Evolutionary conservation across 2,329 filamentous ascomycete species (phyloP).

Genomic region (Hysterium pulicare): DNA sequence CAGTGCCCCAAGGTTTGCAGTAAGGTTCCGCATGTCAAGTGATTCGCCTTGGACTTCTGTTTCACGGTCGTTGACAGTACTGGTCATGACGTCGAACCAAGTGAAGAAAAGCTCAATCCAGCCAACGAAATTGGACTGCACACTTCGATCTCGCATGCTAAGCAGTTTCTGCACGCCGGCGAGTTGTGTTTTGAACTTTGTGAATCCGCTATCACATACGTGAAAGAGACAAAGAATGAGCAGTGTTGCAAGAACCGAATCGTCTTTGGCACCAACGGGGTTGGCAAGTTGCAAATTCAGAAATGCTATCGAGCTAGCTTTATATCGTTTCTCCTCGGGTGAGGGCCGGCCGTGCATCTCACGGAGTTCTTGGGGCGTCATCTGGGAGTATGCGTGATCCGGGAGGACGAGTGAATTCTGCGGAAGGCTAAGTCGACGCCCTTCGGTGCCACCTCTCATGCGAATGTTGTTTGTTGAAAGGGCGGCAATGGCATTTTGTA

Average conservation of each 20-base stretch:
- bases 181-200: constrained; percentile 90
- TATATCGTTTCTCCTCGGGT: constrained; percentile 77
- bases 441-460: constrained; percentile 69
- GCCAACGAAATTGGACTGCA: constrained; percentile 64
- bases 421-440: constrained; percentile 28
- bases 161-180: constrained; percentile 90
- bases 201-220: constrained; percentile 88
- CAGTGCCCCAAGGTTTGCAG: constrained; percentile 66
- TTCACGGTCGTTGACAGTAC: constrained; percentile 87
- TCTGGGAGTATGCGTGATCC: constrained; percentile 36
- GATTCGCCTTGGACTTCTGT: constrained; percentile 67
- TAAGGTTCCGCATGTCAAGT: constrained; percentile 61
- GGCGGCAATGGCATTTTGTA: constrained; percentile 92
- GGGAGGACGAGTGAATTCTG: constrained; percentile 30
- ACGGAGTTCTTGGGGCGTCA: constrained; percentile 34
- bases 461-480: constrained; percentile 84
- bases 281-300: constrained; percentile 83
- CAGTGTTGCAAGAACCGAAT: constrained; percentile 83
- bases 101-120: constrained; percentile 95
- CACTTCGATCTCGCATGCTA: constrained; percentile 64
- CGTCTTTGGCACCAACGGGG: constrained; percentile 69
- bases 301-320: constrained; percentile 76
- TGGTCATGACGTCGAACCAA: constrained; percentile 90
- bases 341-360: constrained; percentile 56
- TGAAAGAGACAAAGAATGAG: constrained; percentile 88